Evolutionary conservation across 2,329 filamentous ascomycete genomes (phyloP), one percentile per base, ranked within the genome.

Genomic region (Penicillium sclerotiorum): DNA sequence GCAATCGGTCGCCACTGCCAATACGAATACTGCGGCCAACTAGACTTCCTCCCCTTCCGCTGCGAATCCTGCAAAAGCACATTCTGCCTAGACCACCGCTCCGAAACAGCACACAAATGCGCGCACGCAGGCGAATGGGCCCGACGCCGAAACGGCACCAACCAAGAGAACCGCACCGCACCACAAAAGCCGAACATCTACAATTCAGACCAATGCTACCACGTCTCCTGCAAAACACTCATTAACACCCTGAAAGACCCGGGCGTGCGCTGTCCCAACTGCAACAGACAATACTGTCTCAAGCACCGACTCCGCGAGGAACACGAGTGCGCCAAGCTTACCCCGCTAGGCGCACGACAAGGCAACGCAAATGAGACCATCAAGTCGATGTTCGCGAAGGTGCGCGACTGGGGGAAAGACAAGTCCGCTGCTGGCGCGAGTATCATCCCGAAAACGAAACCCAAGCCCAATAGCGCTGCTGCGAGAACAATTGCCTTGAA

Each of bases 11-110:
- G 84, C 55, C 92, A 96, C 77, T 99, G 94, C 81, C 85, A 96
- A 71, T 87, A 89, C 73, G 79, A 87, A 58, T 95, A 90, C 79
- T 99, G 94, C 79, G 88, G 92, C 69, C 89, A 94, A 68, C 88
- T 97, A 53, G 94, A 97, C 74, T 97, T 99, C 72, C 84, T 99
- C 4, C 94, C 94, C 4, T 97, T 97, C 73, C 82, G 85, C 66
- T 99, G 94, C 76, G 89, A 95, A 69, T 94, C 89, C 60, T 99
- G 94, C 75, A 82, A 76, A 64, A 79, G 79, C 50, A 93, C 88
- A 13, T 99, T 86, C 77, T 99, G 95, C 71, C 87, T 95, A 59
- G 93, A 97, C 68, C 94, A 99, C 78, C 89, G 93, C 47, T 87
- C 85, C 63, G 93, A 97, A 76, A 82, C 84, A 17, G 77, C 89